A percentile compares a stretch with the other conserved stretches of the same genome.
These are phyloP conservation scores for Penicillium chermesinum DNA, from an alignment of 495 filamentous ascomycete species.

Conservation along the genomic window DNA sequence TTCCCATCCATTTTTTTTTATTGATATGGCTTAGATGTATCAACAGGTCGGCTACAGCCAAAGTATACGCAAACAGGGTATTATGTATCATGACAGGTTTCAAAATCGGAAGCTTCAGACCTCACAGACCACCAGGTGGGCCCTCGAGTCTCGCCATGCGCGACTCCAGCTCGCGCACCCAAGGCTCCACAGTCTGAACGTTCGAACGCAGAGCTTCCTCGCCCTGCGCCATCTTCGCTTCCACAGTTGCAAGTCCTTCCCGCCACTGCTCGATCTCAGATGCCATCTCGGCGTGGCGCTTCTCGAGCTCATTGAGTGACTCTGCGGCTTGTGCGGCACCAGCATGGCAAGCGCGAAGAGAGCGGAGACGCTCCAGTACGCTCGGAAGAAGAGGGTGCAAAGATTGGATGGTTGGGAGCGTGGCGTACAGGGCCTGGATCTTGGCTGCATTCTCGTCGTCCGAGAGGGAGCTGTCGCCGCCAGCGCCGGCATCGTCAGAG, in stretches of 20 bases:
- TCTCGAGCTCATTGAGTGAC: conserved; percentile 68
- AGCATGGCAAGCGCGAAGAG: conserved; percentile 76
- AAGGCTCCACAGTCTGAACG: conserved; percentile 72
- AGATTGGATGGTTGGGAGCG: conserved; percentile 82
- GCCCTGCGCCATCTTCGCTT: conserved; percentile 62
- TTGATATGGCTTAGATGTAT: too few species aligned
- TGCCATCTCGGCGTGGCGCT: conserved; percentile 74
- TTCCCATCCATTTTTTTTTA: too few species aligned
- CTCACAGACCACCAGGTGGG: conserved; percentile 9
- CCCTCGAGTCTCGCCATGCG: conserved; percentile 55
- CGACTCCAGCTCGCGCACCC: conserved; percentile 83
- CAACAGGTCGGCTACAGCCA: conserved; percentile 1
- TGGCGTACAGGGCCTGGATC: conserved; percentile 87
- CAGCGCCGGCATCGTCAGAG: conserved; percentile 22
- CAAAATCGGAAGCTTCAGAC: neutral
- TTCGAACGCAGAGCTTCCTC: conserved; percentile 69
- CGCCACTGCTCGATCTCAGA: conserved; percentile 81
- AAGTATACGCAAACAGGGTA: conserved; percentile 20
- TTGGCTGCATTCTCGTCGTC: conserved; percentile 70
- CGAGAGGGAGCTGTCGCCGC: conserved; percentile 23
- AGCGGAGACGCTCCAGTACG: conserved; percentile 78
- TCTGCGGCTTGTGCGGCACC: conserved; percentile 84
- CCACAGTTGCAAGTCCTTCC: conserved; percentile 73
- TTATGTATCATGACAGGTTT: conserved; percentile 18
- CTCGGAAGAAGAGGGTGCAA: conserved; percentile 80